Evolutionary conservation across 805 yeast genomes (phyloP).

Genomic region (Phaffomyces opuntiae): DNA sequence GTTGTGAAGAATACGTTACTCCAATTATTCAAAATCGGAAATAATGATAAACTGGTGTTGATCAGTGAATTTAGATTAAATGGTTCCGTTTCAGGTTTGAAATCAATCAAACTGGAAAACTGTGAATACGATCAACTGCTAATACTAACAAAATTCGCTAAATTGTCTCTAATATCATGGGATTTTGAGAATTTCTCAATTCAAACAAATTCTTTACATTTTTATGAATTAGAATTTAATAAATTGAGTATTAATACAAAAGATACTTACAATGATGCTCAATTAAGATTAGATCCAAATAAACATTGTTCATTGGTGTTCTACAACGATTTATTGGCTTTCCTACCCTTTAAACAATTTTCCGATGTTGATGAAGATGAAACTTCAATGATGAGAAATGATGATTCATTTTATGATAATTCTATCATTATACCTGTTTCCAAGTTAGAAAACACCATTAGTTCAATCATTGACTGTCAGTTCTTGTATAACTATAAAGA

Average conservation of each 20-base stretch:
- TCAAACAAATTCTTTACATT: constrained; percentile 77
- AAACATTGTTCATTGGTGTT: constrained; percentile 48
- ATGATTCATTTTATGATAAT: constrained; percentile 11
- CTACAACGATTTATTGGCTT: constrained; percentile 61
- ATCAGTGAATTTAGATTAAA: constrained; percentile 63
- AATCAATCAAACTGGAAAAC: constrained; percentile 34
- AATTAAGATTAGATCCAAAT: constrained; percentile 46
- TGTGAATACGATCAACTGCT: constrained; percentile 50
- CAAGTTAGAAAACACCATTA: constrained; percentile 48
- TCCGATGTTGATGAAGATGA: constrained; percentile 37
- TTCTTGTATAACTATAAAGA: constrained; percentile 71
- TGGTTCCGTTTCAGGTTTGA: constrained; percentile 60
- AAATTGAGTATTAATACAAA: constrained; percentile 38
- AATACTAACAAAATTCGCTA: constrained; percentile 67
- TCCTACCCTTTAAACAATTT: constrained; percentile 53
- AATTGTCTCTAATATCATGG: constrained; percentile 72
- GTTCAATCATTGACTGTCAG: constrained; percentile 60
- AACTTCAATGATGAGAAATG: constrained; percentile 13
- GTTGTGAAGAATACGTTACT: constrained; percentile 66
- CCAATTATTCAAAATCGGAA: constrained; percentile 21
- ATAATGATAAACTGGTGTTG: constrained; percentile 27
- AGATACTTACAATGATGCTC: constrained; percentile 17
- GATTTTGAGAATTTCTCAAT: constrained; percentile 45
- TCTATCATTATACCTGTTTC: constrained; percentile 57
- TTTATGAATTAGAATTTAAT: constrained; percentile 66